Evolutionary conservation across 352 stramenopile genomes (phyloP), one percentile per base, ranked within the genome.

Genomic region (Globisporangium cystogenes): DNA sequence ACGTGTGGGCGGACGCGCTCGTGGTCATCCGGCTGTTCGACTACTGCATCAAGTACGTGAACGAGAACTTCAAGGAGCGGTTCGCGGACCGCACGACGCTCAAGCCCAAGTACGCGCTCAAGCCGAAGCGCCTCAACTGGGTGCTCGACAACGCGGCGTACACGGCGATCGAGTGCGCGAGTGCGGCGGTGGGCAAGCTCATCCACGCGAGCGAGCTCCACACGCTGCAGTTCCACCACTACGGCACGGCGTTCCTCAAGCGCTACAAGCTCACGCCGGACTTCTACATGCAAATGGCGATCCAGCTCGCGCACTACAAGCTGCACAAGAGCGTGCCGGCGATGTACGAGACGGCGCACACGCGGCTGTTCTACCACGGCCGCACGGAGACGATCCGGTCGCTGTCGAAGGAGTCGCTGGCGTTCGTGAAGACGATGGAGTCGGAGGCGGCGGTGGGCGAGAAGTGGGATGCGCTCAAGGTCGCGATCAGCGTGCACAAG

Each of bases 291-390:
- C 96, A 99, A 77, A 78, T 91, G 68, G 95, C 93, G 23, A 98
- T 99, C 53, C 96, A 99, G 68, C 73, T 99, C n/a, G 96, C 93
- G 3, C 94, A 97, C 43, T 98, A 96, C 74, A 96, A 97, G 62
- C 93, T 98, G 58, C 97, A 97, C 77, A 82, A 87, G 31, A 65
- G 84, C 59, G 77, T 98, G 44, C 93, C 90, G 29, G 95, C 93
- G 18, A 97, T 98, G 7, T 99, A 99, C 64, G 96, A 99, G 74
- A 97, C 96, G 15, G 96, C 92, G 18, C 96, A 99, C 77, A 97
- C 96, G 59, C 82, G 96, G n/a, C 78, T 96, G 40, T 99, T 98
- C 65, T 93, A 98, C 48, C 96, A 99, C 59, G 96, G 96, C 3
- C 87, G 96, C 40, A 99, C 96, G 1, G 92, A 96, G 61, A 96